Evolutionary conservation across 2,329 filamentous ascomycete species (phyloP).

Genomic region (Metarhizium anisopliae): DNA sequence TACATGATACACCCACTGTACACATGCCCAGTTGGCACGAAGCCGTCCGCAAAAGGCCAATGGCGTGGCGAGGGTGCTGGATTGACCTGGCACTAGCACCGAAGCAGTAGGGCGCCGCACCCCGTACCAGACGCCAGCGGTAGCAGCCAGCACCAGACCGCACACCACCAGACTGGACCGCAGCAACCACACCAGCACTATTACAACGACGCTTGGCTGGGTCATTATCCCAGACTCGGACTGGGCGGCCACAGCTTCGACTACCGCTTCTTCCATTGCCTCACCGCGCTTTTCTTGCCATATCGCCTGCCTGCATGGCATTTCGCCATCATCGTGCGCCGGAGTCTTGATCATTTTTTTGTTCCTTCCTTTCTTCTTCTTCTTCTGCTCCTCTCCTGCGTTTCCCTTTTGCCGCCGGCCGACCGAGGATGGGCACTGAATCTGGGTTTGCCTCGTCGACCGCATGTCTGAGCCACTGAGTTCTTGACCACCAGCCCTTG

Average conservation of each 20-base stretch:
- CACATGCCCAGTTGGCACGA: neutral
- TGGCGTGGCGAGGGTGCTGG: neutral
- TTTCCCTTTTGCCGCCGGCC: constrained; percentile 8
- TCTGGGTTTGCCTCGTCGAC: constrained; percentile 13
- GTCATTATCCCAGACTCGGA: neutral
- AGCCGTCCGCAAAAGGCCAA: neutral
- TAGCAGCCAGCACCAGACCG: no score
- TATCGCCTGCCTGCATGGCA: neutral
- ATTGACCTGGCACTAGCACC: no score
- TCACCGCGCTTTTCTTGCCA: neutral
- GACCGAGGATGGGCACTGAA: constrained; percentile 24
- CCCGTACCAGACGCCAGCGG: neutral
- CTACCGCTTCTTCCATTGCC: neutral
- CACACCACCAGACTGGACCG: no score
- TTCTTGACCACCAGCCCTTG: constrained; percentile 2
- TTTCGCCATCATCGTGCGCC: neutral
- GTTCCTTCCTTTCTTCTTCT: neutral
- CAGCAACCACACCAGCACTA: no score
- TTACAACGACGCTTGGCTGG: neutral
- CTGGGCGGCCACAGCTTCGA: neutral
- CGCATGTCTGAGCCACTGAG: constrained; percentile 17
- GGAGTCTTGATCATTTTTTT: neutral
- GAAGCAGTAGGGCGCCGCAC: neutral
- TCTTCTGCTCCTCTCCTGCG: neutral
- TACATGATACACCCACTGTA: no score